phyloP scores from a whole-genome alignment of 805 yeast species.

The Myxozyma mucilagina region DNA sequence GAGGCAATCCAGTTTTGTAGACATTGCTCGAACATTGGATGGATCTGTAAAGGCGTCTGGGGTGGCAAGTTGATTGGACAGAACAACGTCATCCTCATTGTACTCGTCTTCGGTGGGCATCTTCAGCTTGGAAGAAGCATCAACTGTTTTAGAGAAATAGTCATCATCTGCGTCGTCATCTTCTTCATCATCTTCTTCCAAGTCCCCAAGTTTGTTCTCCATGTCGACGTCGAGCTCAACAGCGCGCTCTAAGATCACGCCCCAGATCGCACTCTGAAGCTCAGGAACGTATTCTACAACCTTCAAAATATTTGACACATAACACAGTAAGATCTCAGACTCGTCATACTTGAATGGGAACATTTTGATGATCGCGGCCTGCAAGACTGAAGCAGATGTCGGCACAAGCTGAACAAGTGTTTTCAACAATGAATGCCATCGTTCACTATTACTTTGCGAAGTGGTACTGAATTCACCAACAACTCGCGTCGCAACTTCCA shows the following conservation, averaged over 20 bases:
- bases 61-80: conserved; percentile 13
- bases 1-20: conserved; percentile 65
- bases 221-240: conserved; percentile 89
- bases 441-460: conserved; percentile 36
- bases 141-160: background rate
- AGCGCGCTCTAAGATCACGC: conserved; percentile 70
- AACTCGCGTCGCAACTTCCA: conserved; percentile 72
- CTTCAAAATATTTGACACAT: conserved; percentile 61
- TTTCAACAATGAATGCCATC: conserved; percentile 66
- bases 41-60: conserved; percentile 14
- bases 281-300: conserved; percentile 73
- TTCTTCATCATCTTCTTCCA: conserved; percentile 71
- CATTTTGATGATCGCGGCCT: conserved; percentile 53
- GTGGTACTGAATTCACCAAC: conserved; percentile 56
- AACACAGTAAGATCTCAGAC: conserved; percentile 56
- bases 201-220: conserved; percentile 82
- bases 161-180: conserved; percentile 45
- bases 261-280: conserved; percentile 74
- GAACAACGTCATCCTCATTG: conserved; percentile 18
- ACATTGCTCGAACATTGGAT: conserved; percentile 16
- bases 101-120: background rate
- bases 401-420: conserved; percentile 75
- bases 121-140: background rate
- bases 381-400: conserved; percentile 69
- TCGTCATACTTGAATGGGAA: conserved; percentile 81